Conservation (phyloP, 192 early-diverging fungal species). For the Linnemannia hyalina region DNA sequence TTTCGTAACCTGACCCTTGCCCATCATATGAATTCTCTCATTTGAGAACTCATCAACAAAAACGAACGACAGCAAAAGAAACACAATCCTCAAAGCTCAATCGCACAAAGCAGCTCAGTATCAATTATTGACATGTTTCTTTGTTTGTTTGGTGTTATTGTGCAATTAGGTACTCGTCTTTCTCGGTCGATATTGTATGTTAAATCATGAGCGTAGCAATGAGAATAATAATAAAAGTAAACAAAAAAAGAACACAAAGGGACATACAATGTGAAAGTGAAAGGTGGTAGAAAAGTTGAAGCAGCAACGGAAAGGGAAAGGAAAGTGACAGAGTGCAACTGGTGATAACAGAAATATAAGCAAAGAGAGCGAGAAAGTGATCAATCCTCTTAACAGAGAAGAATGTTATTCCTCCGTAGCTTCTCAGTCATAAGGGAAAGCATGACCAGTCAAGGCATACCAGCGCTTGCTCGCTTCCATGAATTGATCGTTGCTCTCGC, state of each 20-base stretch:
- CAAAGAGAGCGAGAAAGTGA: too few relatives aligned
- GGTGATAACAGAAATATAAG: too few relatives aligned
- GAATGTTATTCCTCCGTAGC: too few relatives aligned
- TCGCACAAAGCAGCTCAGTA: neutral
- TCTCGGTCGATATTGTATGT: neutral
- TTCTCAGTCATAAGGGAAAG: too few relatives aligned
- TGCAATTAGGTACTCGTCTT: neutral
- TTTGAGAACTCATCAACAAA: neutral
- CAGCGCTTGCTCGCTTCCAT: too few relatives aligned
- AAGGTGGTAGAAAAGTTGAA: too few relatives aligned
- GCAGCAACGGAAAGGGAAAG: too few relatives aligned
- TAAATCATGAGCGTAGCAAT: neutral
- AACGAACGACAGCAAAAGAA: neutral
- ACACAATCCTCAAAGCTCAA: neutral
- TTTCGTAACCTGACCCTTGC: conserved; percentile 47
- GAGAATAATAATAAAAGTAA: neutral
- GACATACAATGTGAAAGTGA: neutral
- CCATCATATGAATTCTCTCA: neutral
- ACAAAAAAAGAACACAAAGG: neutral
- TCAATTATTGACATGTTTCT: neutral
- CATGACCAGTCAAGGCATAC: too few relatives aligned
- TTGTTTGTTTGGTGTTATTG: neutral
- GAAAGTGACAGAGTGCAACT: too few relatives aligned
- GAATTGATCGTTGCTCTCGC: neutral
- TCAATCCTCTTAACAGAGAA: too few relatives aligned